Percentiles rank a stretch among this genome's conserved stretches.
Conservation (phyloP, 2,329 filamentous ascomycete species). For the Aureobasidium melanogenum region DNA sequence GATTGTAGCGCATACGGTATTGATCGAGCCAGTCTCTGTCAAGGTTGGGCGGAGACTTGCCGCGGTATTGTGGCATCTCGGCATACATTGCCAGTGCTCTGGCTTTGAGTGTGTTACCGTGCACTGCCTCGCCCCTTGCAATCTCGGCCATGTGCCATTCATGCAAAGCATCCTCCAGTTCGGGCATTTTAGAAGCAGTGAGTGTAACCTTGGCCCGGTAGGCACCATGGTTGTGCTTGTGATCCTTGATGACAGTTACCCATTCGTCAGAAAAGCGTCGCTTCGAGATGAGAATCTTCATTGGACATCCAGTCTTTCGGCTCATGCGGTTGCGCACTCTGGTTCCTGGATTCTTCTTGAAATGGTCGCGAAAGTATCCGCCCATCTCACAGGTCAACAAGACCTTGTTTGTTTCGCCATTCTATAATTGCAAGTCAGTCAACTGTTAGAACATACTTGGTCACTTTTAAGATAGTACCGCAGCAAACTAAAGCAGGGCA, state of each 20-base stretch:
- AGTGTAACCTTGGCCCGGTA: slow-evolving; percentile 9
- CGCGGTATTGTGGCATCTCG: slow-evolving; percentile 16
- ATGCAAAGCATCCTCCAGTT: slow-evolving; percentile 16
- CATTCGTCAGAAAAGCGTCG: slow-evolving; percentile 16
- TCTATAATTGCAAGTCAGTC: slow-evolving; percentile 1
- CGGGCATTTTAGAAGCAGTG: slow-evolving; percentile 14
- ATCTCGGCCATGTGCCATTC: slow-evolving; percentile 17
- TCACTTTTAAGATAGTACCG: not conserved
- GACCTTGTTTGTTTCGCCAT: slow-evolving; percentile 14
- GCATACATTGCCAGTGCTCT: slow-evolving; percentile 17
- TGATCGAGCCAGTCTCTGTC: slow-evolving; percentile 17
- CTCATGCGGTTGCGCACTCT: slow-evolving; percentile 17
- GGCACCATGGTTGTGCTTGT: slow-evolving; percentile 17
- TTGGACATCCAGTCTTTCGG: slow-evolving; percentile 17
- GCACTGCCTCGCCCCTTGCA: slow-evolving; percentile 14
- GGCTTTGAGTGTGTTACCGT: slow-evolving; percentile 18
- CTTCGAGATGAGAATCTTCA: slow-evolving; percentile 17
- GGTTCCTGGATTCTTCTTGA: slow-evolving; percentile 16
- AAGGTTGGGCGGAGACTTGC: slow-evolving; percentile 15
- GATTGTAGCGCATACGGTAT: slow-evolving; percentile 16
- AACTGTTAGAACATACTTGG: not conserved
- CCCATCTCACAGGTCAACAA: slow-evolving; percentile 17
- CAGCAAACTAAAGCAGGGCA: slow-evolving; percentile 6
- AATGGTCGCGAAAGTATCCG: slow-evolving; percentile 16
- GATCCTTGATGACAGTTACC: slow-evolving; percentile 16